Conservation (phyloP, 2,329 filamentous ascomycete genomes). For the Colletotrichum scovillei region DNA sequence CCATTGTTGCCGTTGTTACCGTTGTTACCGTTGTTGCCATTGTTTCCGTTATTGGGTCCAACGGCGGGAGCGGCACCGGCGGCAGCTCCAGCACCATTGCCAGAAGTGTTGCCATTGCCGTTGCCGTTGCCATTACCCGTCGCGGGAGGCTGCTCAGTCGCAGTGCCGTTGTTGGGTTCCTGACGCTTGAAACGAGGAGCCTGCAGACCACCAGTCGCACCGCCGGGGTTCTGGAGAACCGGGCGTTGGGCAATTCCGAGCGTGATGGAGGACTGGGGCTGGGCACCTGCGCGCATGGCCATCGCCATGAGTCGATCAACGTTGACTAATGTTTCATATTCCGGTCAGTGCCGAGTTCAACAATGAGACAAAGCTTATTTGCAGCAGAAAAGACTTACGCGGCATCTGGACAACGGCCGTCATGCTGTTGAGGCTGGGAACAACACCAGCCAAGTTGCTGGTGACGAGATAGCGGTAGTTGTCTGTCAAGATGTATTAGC, state of each 20-base stretch:
- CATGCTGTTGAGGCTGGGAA: slow-evolving; percentile 37
- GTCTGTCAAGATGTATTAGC: slow-evolving; percentile 30
- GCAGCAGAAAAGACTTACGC: slow-evolving; percentile 29
- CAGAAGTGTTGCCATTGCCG: not conserved
- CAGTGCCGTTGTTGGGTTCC: slow-evolving; percentile 21
- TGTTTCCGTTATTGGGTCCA: slow-evolving; percentile 11
- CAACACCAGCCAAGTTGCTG: slow-evolving; percentile 37
- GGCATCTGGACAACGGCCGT: slow-evolving; percentile 39
- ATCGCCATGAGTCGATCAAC: slow-evolving; percentile 38
- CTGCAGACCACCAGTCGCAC: slow-evolving; percentile 30
- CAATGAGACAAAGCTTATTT: slow-evolving; percentile 1
- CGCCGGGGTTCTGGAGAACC: slow-evolving; percentile 38
- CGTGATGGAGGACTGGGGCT: slow-evolving; percentile 35
- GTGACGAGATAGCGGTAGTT: slow-evolving; percentile 40
- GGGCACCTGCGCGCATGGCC: slow-evolving; percentile 37
- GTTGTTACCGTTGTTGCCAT: not conserved
- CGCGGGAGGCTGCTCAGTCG: not conserved
- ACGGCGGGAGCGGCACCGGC: slow-evolving; percentile 1
- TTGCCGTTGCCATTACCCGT: not conserved
- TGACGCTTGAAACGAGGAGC: slow-evolving; percentile 30
- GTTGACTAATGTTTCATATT: slow-evolving; percentile 36
- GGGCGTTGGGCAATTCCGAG: slow-evolving; percentile 38
- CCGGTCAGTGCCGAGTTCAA: slow-evolving; percentile 11
- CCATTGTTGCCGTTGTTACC: not conserved
- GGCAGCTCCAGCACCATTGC: slow-evolving; percentile 6